Conservation (phyloP, 148 eudicot genomes). For the Spergularia bocconei region DNA sequence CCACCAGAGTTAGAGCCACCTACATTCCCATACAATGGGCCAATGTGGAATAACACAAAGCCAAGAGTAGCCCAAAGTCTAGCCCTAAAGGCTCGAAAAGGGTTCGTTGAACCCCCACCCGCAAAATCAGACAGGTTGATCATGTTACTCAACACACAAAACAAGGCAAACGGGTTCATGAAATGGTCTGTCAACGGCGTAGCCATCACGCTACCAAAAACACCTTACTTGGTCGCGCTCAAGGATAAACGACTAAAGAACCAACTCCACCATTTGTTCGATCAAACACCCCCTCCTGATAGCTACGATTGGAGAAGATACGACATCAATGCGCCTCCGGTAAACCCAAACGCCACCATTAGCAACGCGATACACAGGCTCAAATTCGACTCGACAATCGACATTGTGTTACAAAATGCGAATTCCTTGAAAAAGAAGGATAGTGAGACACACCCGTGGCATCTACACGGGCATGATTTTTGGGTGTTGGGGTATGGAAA, state of each 20-base stretch:
- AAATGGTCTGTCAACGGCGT: constrained; percentile 74
- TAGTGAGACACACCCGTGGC: constrained; percentile 98
- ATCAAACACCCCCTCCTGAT: constrained; percentile 54
- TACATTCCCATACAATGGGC: constrained; percentile 54
- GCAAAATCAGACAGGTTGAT: constrained; percentile 47
- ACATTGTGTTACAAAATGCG: constrained; percentile 74
- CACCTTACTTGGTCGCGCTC: constrained; percentile 67
- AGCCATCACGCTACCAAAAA: constrained; percentile 57
- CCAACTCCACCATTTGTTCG: constrained; percentile 37
- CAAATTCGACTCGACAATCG: constrained; percentile 53
- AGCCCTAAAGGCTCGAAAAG: constrained; percentile 48
- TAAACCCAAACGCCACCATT: constrained; percentile 48
- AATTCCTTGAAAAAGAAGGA: constrained; percentile 43
- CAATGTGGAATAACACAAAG: constrained; percentile 50
- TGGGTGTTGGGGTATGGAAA: constrained; percentile 87
- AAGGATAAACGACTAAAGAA: constrained; percentile 35
- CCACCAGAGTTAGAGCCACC: constrained; percentile 41
- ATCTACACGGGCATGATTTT: constrained; percentile 86
- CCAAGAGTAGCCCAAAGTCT: constrained; percentile 50
- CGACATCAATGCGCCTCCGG: constrained; percentile 38
- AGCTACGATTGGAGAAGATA: constrained; percentile 44
- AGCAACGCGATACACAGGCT: constrained; percentile 55
- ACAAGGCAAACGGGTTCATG: constrained; percentile 39
- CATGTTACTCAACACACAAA: constrained; percentile 78
- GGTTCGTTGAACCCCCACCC: constrained; percentile 54